Evolutionary conservation across 116 monocot species (phyloP), one percentile per base, ranked within the genome.

Genomic region (Thalassia testudinum): DNA sequence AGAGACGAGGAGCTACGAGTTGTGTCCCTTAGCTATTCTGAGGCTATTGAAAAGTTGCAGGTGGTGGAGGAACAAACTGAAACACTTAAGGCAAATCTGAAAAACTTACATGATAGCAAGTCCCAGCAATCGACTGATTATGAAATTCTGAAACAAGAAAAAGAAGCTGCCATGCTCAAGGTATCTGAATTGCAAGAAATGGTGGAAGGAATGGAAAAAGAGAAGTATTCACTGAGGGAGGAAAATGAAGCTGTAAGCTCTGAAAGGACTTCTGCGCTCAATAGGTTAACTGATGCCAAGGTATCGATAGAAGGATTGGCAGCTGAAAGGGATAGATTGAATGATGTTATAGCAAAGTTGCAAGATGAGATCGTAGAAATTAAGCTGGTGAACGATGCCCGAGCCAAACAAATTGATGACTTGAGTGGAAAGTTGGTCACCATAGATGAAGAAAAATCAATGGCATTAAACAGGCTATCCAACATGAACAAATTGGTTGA

Each of bases 131-230:
- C 66, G 18, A 37, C 2, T 12, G 40, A 65, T 4, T 11, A 54
- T 24, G 43, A 68, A 42, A 25, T 25, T 48, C 53, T 61, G 19
- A 64, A 53, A 26, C 21, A 15, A 21, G 57, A 71, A 42, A 26
- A 66, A 7, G 66, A 70, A 58, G 45, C 17, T 19, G 60, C 61
- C 37, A 53, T 20, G 17, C 7, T 19, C 15, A 21, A 62, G 57
- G 12, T 62, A 12, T 29, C 26, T 47, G 75, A 62, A 19, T 6
- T 66, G n/a, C 51, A 40, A 28, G 60, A 58, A 23, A 22, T 34
- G 25, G 11, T 70, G 44, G 27, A 50, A 53, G 54, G 38, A 40
- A 0, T 53, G 22, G 43, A 55, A 53, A 72, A 65, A 47, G 75
- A 81, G 34, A 75, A 68, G 12, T 38, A 8, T 50, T 20, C 28